Percentiles rank a stretch among this genome's conserved stretches.
Conservation (phyloP, 331 rosid genomes). For the Acacia pycnantha region DNA sequence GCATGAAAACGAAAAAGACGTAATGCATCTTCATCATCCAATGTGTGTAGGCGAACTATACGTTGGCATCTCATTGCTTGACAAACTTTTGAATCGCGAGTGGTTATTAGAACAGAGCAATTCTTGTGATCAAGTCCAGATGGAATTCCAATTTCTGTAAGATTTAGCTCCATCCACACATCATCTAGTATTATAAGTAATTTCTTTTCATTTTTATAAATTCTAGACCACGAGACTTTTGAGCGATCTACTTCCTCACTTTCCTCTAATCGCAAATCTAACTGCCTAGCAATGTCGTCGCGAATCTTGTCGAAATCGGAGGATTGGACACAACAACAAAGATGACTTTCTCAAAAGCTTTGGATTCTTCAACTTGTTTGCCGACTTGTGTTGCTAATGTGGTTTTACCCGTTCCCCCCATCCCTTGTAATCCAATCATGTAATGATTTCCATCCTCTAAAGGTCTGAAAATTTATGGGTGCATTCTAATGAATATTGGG, state of each 20-base stretch:
- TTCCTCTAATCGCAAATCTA: not conserved
- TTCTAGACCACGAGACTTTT: not conserved
- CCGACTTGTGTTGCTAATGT: not conserved
- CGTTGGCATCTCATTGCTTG: too few relatives aligned
- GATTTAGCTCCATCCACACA: too few relatives aligned
- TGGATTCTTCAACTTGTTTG: not conserved
- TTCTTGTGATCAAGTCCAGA: not conserved
- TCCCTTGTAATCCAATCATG: not conserved
- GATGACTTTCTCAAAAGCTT: not conserved
- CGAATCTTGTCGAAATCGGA: not conserved
- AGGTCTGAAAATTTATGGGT: too few relatives aligned
- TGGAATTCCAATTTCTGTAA: not conserved
- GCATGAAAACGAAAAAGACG: not conserved
- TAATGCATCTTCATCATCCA: not conserved
- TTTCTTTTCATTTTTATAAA: not conserved
- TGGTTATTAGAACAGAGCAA: not conserved
- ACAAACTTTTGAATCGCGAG: too few relatives aligned
- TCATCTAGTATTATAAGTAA: not conserved
- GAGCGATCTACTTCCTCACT: not conserved
- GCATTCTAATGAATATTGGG: too few relatives aligned
- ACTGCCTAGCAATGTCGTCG: not conserved
- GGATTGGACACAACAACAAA: not conserved
- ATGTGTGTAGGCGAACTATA: not conserved
- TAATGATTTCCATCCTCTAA: too few relatives aligned
- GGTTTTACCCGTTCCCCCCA: constrained; percentile 18